A percentile compares a stretch with the other conserved stretches of the same genome.
Conservation (phyloP, 1,284 basidiomycete genomes). For the Wolfiporia cocos region DNA sequence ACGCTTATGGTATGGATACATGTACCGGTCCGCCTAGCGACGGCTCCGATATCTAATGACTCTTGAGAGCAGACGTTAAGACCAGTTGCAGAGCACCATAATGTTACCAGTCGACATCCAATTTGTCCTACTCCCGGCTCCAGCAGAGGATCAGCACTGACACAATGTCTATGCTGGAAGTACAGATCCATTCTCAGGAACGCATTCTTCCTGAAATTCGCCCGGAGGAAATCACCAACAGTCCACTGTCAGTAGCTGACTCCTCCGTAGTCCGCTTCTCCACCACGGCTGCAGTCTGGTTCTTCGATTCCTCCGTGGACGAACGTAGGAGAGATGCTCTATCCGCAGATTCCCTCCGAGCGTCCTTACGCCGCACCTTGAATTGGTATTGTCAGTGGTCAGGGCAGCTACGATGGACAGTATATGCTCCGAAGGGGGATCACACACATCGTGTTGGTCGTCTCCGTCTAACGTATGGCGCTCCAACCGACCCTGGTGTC, state of each 20-base stretch:
- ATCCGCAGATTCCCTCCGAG: slow-evolving; percentile 12
- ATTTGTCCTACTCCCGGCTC: too few species aligned
- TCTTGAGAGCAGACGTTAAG: too few species aligned
- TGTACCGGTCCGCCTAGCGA: too few species aligned
- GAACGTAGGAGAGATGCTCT: slow-evolving; percentile 7
- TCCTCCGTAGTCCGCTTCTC: slow-evolving; percentile 22
- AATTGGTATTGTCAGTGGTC: slow-evolving; percentile 33
- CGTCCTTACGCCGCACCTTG: slow-evolving; percentile 26
- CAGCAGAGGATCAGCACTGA: too few species aligned
- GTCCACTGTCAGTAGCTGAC: slow-evolving; percentile 29
- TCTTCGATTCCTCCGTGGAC: slow-evolving; percentile 16
- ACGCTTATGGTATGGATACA: too few species aligned
- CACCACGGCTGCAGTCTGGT: slow-evolving; percentile 26
- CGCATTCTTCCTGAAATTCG: slow-evolving; percentile 1
- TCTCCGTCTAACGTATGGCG: slow-evolving; percentile 28
- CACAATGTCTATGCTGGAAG: too few species aligned
- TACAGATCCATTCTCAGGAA: background rate
- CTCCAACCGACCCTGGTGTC: slow-evolving; percentile 30
- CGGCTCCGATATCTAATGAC: too few species aligned
- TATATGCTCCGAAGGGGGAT: slow-evolving; percentile 16
- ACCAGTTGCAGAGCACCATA: too few species aligned
- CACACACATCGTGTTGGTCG: slow-evolving; percentile 32
- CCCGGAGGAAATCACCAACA: background rate
- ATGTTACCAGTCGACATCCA: too few species aligned
- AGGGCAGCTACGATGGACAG: slow-evolving; percentile 28